Evolutionary conservation across 2,329 filamentous ascomycete genomes (phyloP).

Genomic region (Blastomyces parvus): DNA sequence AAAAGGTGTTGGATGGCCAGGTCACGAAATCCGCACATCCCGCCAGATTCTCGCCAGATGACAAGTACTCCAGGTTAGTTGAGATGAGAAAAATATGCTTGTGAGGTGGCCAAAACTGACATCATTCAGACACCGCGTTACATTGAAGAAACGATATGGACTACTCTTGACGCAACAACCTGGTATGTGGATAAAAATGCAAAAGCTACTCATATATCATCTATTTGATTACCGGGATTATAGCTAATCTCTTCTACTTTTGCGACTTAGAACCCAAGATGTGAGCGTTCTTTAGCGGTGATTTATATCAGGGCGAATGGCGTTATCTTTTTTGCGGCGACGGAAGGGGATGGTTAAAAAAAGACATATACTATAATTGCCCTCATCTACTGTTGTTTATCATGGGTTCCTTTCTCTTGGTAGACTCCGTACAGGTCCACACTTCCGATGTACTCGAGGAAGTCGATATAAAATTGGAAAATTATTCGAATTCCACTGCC

Average conservation of each 20-base stretch:
- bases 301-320: constrained; percentile 13
- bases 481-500: background rate
- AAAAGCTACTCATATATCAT: background rate
- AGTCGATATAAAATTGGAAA: too few relatives aligned
- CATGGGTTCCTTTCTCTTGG: background rate
- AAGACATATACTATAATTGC: background rate
- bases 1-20: constrained; percentile 71
- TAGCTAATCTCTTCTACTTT: constrained; percentile 11
- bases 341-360: constrained; percentile 6
- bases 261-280: constrained; percentile 26
- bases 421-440: background rate
- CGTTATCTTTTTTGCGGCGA: constrained; percentile 9
- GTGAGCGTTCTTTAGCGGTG: constrained; percentile 16
- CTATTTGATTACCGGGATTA: background rate
- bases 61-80: constrained; percentile 77
- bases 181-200: constrained; percentile 32
- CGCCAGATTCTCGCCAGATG: constrained; percentile 92
- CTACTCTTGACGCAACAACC: constrained; percentile 72
- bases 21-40: constrained; percentile 96
- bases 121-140: constrained; percentile 66
- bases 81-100: background rate
- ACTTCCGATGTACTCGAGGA: background rate
- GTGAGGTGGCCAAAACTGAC: background rate
- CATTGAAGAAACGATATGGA: constrained; percentile 85
- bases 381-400: background rate